Evolutionary conservation across 164 flowering plant species (phyloP).

Genomic region (Euptelea pleiosperma): DNA sequence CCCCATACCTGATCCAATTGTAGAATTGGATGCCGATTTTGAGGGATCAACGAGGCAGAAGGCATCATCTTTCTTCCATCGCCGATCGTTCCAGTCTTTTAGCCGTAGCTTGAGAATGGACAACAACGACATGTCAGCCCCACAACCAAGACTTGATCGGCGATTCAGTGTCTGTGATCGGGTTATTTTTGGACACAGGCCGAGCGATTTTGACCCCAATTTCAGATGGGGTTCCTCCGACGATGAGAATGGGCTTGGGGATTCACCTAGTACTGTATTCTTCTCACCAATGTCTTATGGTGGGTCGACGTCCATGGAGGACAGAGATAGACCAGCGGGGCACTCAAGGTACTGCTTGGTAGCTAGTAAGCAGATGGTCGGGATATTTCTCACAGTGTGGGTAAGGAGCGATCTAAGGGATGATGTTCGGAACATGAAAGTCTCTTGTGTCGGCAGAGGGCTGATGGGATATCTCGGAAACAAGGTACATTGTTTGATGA

Average conservation of each 20-base stretch:
- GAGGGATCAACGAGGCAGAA: constrained; percentile 67
- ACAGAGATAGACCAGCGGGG: constrained; percentile 30
- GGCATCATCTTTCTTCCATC: constrained; percentile 52
- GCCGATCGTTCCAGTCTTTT: constrained; percentile 42
- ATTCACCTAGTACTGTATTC: constrained; percentile 37
- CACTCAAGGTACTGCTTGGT: constrained; percentile 44
- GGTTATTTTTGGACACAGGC: constrained; percentile 40
- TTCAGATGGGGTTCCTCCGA: constrained; percentile 41
- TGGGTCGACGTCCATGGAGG: constrained; percentile 29
- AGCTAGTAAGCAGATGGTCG: constrained; percentile 58
- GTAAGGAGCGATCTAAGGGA: constrained; percentile 43
- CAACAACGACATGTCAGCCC: constrained; percentile 28
- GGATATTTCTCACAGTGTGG: constrained; percentile 51
- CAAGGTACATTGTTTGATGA: constrained; percentile 34
- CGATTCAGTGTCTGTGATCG: constrained; percentile 52
- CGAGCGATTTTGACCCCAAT: constrained; percentile 41
- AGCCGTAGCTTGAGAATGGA: constrained; percentile 50
- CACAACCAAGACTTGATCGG: constrained; percentile 42
- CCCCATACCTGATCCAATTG: constrained; percentile 32
- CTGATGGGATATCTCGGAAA: constrained; percentile 59
- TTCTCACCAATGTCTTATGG: constrained; percentile 40
- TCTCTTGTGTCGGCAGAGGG: constrained; percentile 54
- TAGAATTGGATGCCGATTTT: constrained; percentile 35
- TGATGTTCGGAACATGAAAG: constrained; percentile 44
- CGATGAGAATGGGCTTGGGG: constrained; percentile 38